Percentiles rank a stretch among this genome's conserved stretches.
Evolutionary conservation across 1,139 yeast genomes (phyloP).

Genomic region (Zygoascus hellenicus): DNA sequence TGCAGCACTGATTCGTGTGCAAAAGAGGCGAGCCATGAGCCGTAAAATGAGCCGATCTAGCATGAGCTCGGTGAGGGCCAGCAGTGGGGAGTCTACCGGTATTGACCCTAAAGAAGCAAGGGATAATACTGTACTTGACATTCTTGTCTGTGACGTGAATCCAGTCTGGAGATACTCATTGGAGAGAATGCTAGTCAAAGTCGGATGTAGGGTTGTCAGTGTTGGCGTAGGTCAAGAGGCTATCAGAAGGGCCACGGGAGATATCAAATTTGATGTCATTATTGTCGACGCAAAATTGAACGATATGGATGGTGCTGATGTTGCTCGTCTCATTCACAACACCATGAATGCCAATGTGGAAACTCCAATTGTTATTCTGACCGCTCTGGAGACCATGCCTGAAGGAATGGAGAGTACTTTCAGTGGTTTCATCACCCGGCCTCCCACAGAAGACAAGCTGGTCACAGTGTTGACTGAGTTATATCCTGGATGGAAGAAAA

Average conservation of each 20-base stretch:
- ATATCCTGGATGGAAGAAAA: conserved; percentile 14
- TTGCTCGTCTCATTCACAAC: conserved; percentile 67
- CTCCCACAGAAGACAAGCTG: conserved; percentile 49
- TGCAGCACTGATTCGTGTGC: conserved; percentile 49
- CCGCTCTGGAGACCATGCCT: conserved; percentile 51
- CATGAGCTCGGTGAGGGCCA: conserved; percentile 6
- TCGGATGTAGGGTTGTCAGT: conserved; percentile 78
- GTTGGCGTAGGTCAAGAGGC: conserved; percentile 79
- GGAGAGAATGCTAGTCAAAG: conserved; percentile 55
- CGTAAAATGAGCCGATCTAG: conserved; percentile 40
- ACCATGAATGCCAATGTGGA: conserved; percentile 70
- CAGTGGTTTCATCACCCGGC: conserved; percentile 71
- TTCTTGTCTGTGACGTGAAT: conserved; percentile 79
- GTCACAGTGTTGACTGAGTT: conserved; percentile 27
- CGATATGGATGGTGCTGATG: conserved; percentile 63
- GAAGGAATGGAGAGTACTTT: conserved; percentile 48
- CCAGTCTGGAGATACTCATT: conserved; percentile 73
- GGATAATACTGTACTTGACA: conserved; percentile 43
- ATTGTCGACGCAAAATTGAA: conserved; percentile 68
- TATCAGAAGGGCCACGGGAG: conserved; percentile 74
- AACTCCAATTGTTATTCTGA: conserved; percentile 75
- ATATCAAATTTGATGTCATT: conserved; percentile 77
- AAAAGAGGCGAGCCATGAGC: conserved; percentile 44
- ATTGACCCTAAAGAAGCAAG: neutral
- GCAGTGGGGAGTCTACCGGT: conserved; percentile 10